Evolutionary conservation across 306 rosid species (phyloP).

Genomic region (Notholithocarpus densiflorus): DNA sequence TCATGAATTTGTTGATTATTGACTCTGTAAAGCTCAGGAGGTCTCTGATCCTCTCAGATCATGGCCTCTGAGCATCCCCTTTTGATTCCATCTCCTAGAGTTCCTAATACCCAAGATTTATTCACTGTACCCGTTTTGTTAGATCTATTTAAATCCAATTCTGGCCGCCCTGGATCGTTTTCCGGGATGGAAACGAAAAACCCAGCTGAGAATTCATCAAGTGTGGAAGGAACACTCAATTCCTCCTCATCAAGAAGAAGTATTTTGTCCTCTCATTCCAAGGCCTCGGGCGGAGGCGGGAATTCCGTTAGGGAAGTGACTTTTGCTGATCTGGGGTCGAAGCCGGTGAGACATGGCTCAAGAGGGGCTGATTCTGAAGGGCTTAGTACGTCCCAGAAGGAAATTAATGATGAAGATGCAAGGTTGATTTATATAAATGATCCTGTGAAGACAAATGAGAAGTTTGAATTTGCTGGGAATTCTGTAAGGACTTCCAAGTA

Average conservation of each 20-base stretch:
- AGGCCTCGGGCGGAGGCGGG: slow-evolving; percentile 26
- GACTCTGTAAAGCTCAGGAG: slow-evolving; percentile 13
- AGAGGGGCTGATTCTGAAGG: slow-evolving; percentile 68
- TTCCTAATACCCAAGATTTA: slow-evolving; percentile 18
- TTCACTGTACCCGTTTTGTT: slow-evolving; percentile 5
- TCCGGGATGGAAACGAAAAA: slow-evolving; percentile 46
- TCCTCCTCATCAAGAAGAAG: slow-evolving; percentile 61
- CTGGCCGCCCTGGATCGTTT: slow-evolving; percentile 29
- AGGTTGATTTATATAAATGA: slow-evolving; percentile 64
- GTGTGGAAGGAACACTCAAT: slow-evolving; percentile 30
- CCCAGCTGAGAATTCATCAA: slow-evolving; percentile 37
- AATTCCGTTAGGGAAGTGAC: slow-evolving; percentile 54
- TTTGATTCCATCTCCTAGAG: slow-evolving; percentile 45
- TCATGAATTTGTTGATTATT: slow-evolving; percentile 19
- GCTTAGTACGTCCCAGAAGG: slow-evolving; percentile 67
- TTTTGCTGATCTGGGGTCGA: slow-evolving; percentile 50
- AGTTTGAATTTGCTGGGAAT: slow-evolving; percentile 63
- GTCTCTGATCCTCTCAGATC: slow-evolving; percentile 29
- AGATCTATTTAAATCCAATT: slow-evolving; percentile 31
- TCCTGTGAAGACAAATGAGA: slow-evolving; percentile 60
- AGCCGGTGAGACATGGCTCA: slow-evolving; percentile 68
- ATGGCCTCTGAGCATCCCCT: slow-evolving; percentile 49
- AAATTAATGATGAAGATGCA: slow-evolving; percentile 81
- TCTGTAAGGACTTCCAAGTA: slow-evolving; percentile 67
- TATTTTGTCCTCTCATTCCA: slow-evolving; percentile 44